Evolutionary conservation across 352 stramenopile genomes (phyloP).

Genomic region (Phytophthora sp.): DNA sequence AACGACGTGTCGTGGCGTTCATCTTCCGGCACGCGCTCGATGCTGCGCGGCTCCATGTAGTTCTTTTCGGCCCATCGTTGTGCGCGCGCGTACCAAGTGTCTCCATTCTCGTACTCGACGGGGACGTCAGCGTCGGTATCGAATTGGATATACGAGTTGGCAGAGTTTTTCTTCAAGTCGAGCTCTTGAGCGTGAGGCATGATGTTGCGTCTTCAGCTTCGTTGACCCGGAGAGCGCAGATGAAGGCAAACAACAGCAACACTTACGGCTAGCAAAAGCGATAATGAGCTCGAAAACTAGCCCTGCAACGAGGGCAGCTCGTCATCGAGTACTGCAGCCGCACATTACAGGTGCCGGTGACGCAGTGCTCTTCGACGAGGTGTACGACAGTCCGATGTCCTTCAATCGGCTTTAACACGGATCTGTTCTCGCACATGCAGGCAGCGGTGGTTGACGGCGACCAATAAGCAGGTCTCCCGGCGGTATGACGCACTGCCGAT

Average conservation of each 20-base stretch:
- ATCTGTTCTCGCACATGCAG: not conserved
- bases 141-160: slow-evolving; percentile 31
- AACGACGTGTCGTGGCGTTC: slow-evolving; percentile 23
- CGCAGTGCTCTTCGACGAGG: not conserved
- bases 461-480: slow-evolving; percentile 23
- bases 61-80: slow-evolving; percentile 33
- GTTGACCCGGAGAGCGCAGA: not conserved
- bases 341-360: not conserved
- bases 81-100: slow-evolving; percentile 29
- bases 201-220: not conserved
- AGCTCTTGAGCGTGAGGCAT: slow-evolving; percentile 26
- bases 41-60: slow-evolving; percentile 35
- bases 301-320: not conserved
- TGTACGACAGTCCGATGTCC: slow-evolving; percentile 2
- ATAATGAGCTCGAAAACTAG: slow-evolving; percentile 8
- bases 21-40: slow-evolving; percentile 30
- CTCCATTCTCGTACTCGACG: slow-evolving; percentile 29
- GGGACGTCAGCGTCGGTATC: slow-evolving; percentile 22
- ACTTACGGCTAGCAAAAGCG: not conserved
- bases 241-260: not conserved
- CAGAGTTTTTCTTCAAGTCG: slow-evolving; percentile 24
- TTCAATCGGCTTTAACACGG: not conserved
- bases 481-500: slow-evolving; percentile 30
- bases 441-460: not conserved
- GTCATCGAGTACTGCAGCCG: not conserved